Base-by-base conservation (phyloP, 192 early-diverging fungal genomes). In the Borealophlyctis nickersoniae region DNA sequence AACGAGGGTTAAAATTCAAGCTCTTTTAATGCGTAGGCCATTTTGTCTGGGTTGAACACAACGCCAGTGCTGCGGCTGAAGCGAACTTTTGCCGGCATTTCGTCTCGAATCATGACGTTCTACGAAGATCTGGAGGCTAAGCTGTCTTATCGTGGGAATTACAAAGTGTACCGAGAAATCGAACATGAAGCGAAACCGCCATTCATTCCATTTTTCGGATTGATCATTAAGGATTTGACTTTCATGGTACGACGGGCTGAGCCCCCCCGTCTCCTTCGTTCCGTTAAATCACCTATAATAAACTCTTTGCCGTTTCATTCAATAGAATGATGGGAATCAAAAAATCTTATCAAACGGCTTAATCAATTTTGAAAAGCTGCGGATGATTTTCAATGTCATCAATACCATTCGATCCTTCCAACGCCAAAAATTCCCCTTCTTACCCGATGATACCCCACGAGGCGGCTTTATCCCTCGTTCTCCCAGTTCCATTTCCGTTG, bases 1-100 rank as follows among this genome's bases (percentile, higher is more conserved):
- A n/a, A n/a, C n/a, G n/a, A n/a, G n/a, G n/a, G n/a, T n/a, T n/a
- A n/a, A n/a, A n/a, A n/a, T n/a, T n/a, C n/a, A n/a, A n/a, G n/a
- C n/a, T n/a, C n/a, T n/a, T n/a, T n/a, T n/a, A n/a, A n/a, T n/a
- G n/a, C n/a, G n/a, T n/a, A n/a, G n/a, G 74, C 74, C 9, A 76
- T 76, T 57, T 59, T 70, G 7, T 76, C 74, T 2, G 74, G 74
- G 2, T 51, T 76, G 58, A 76, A 72, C 63, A 76, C 69, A 7
- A 52, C 70, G 1, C 71, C 74, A 0, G 74, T 76, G n/a, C 32
- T 34, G 16, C 56, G 74, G n/a, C 36, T 76, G 49, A 76, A 76
- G 50, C 60, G 62, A 50, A 70, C 72, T 4, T 75, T 69, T 53
- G 57, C 65, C 14, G 56, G 26, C 29, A 34, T 76, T 4, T 61